These are phyloP conservation scores for Boechera divaricarpa DNA, from an alignment of 345 rosid species.

Conservation along the genomic window DNA sequence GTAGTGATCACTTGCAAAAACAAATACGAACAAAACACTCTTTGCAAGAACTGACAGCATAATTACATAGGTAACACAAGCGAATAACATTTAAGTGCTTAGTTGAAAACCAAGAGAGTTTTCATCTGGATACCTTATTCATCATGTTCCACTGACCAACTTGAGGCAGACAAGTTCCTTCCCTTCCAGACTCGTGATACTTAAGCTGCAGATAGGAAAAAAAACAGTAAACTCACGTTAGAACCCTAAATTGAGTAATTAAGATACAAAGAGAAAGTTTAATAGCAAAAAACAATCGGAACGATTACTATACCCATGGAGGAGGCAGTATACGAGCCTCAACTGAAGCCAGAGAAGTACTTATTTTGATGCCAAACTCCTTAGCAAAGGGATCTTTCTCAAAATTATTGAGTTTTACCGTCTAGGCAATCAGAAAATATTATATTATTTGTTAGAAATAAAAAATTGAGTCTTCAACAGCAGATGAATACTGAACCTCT, in stretches of 20 bases:
- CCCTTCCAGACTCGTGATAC: conserved; percentile 93
- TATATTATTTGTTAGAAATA: conserved; percentile 8
- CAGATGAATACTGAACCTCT: not conserved
- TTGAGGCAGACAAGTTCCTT: conserved; percentile 85
- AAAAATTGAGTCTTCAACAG: conserved; percentile 5
- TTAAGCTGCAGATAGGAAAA: conserved; percentile 61
- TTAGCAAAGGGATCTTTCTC: conserved; percentile 77
- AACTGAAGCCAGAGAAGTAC: conserved; percentile 84
- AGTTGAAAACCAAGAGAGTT: not conserved
- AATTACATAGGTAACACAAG: not conserved
- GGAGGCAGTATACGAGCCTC: conserved; percentile 98
- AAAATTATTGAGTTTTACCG: conserved; percentile 80
- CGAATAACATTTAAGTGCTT: not conserved
- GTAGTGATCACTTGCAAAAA: conserved; percentile 4
- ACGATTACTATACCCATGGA: conserved; percentile 67
- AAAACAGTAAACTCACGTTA: conserved; percentile 2
- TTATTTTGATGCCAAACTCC: conserved; percentile 96
- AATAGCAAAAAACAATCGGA: not conserved
- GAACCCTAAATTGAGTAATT: not conserved
- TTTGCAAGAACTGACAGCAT: not conserved
- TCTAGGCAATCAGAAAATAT: conserved; percentile 49
- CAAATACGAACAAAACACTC: not conserved
- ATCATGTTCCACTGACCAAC: conserved; percentile 99
- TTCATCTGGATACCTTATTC: conserved; percentile 74
- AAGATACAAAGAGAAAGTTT: not conserved